Percentiles rank a stretch among this genome's conserved stretches.
Conservation (phyloP, 2,329 filamentous ascomycete genomes). For the Scedosporium aurantiacum region DNA sequence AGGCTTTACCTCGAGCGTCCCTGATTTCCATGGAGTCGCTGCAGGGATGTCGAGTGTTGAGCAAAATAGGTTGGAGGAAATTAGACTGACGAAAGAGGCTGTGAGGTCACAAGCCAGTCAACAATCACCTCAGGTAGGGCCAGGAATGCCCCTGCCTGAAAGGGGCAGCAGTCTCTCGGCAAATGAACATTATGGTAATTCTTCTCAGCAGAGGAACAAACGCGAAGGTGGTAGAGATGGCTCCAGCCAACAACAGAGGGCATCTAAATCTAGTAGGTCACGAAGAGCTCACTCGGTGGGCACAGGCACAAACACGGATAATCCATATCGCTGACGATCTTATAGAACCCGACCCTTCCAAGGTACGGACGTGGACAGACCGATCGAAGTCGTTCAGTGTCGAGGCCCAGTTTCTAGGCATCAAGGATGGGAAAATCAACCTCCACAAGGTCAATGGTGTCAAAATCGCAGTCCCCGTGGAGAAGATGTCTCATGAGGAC, state of each 20-base stretch:
- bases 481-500: slow-evolving; percentile 93
- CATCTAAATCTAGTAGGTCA: slow-evolving; percentile 59
- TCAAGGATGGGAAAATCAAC: slow-evolving; percentile 94
- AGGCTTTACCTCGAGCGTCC: slow-evolving; percentile 47
- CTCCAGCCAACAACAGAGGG: slow-evolving; percentile 23
- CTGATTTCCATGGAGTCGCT: slow-evolving; percentile 38
- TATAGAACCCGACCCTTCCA: slow-evolving; percentile 68
- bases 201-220: slow-evolving; percentile 58
- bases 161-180: slow-evolving; percentile 68
- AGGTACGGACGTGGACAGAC: slow-evolving; percentile 89
- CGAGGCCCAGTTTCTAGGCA: slow-evolving; percentile 87
- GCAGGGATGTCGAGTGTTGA: slow-evolving; percentile 56
- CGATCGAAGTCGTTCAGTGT: slow-evolving; percentile 93
- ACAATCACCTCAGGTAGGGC: slow-evolving; percentile 56
- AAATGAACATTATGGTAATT: slow-evolving; percentile 55
- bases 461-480: slow-evolving; percentile 90
- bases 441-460: slow-evolving; percentile 96
- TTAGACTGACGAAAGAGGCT: slow-evolving; percentile 71
- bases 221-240: slow-evolving; percentile 51
- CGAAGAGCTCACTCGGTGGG: background rate
- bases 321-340: background rate
- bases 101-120: slow-evolving; percentile 49
- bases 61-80: slow-evolving; percentile 69
- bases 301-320: background rate
- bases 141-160: slow-evolving; percentile 63